Conservation (phyloP, 2,329 filamentous ascomycete genomes). For the Sordariomycetes sp. region DNA sequence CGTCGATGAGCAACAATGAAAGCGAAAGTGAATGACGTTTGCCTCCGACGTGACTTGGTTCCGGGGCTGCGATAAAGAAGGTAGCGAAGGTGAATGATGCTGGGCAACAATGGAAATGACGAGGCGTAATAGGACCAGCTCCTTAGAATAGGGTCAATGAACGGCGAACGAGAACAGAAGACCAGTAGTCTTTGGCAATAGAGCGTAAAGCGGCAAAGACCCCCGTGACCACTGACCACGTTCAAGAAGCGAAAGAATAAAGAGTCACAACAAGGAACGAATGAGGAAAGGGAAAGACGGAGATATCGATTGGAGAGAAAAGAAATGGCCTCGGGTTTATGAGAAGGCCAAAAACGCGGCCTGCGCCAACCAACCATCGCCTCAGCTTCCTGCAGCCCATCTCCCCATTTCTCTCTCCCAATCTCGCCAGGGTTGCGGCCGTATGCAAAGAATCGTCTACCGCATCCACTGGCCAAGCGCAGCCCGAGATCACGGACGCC, state of each 20-base stretch:
- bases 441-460: background rate
- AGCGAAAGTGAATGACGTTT: too few relatives aligned
- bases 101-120: too few relatives aligned
- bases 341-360: background rate
- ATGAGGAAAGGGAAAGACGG: slow-evolving; percentile 3
- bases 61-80: too few relatives aligned
- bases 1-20: too few relatives aligned
- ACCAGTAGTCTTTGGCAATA: background rate
- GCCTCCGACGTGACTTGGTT: too few relatives aligned
- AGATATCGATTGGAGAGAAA: background rate
- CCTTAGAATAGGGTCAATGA: too few relatives aligned
- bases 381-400: background rate
- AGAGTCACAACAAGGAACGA: background rate
- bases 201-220: background rate
- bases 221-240: background rate
- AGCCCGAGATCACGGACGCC: background rate
- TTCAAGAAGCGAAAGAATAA: background rate
- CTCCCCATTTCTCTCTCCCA: background rate
- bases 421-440: background rate
- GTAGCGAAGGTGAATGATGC: too few relatives aligned
- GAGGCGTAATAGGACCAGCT: too few relatives aligned
- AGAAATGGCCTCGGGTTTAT: background rate
- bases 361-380: background rate
- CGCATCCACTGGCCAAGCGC: background rate
- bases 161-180: background rate